Base-by-base conservation (phyloP, 2,329 filamentous ascomycete species). In the Aphanoascus verrucosus region DNA sequence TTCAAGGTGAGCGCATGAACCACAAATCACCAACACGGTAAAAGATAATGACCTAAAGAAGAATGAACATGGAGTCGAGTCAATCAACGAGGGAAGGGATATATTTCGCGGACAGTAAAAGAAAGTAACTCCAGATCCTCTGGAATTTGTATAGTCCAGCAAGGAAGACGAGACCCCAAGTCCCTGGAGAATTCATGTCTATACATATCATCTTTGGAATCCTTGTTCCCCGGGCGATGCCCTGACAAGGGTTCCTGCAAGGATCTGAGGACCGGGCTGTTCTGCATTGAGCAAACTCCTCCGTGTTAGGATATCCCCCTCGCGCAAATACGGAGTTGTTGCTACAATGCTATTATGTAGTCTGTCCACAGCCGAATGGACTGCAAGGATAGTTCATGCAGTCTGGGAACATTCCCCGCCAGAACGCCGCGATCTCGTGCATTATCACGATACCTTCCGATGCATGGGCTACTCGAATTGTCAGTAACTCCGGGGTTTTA, bases 141-240 rank as follows among this genome's bases (percentile, higher is more conserved):
- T 20, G 15, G 11, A 34, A 20, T 37, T 34, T 50, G 31, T 42
- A 51, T 51, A 51, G 37, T 35, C 8, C 41, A 37, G 32, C 40
- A 51, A 15, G 38, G n/a, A 28, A 51, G 40, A 34, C 3, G 9
- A 17, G 38, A 40, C 19, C 12, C 46, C 8, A 1, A 28, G 35
- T 35, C 38, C 49, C 15, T 44, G 49, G 28, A 44, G n/a, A 15
- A 44, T 37, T 44, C 49, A 20, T 34, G 49, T 28, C 49, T 51
- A 44, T 44, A 51, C n/a, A 51, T 51, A 44, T 35, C 49, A 28
- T 35, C 38, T 51, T 42, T 44, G 35, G 3, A 28, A 28, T 34
- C 49, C 20, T 44, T 15, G 49, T 6, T 12, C 20, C 31, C 17
- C 11, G 38, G 48, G 40, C 49, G 49, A 51, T 44, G 48, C 48